phyloP scores from a whole-genome alignment of 306 rosid species.

The Biancaea sappan region DNA sequence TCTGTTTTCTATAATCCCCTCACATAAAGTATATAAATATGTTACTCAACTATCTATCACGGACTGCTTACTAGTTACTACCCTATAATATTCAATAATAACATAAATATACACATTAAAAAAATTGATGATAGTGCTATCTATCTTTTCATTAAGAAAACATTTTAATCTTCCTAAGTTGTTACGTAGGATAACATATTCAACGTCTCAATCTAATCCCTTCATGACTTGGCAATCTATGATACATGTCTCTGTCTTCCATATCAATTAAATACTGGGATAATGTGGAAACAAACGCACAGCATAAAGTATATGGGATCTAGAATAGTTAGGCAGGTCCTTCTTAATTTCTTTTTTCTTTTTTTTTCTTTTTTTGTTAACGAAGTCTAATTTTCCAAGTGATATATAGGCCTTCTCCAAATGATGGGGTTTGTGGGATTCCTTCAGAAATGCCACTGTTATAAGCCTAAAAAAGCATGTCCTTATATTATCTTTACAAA shows the following conservation, averaged over 20 bases:
- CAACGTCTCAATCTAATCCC: slow-evolving; percentile 54
- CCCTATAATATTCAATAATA: slow-evolving; percentile 9
- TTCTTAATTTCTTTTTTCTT: not conserved
- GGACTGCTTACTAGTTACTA: slow-evolving; percentile 22
- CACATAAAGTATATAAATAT: slow-evolving; percentile 33
- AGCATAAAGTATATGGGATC: slow-evolving; percentile 27
- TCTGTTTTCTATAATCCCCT: not conserved
- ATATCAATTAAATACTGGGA: slow-evolving; percentile 19
- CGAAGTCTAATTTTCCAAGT: slow-evolving; percentile 17
- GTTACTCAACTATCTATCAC: slow-evolving; percentile 43
- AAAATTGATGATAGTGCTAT: slow-evolving; percentile 35
- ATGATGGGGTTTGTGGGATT: slow-evolving; percentile 39
- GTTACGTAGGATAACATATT: slow-evolving; percentile 41
- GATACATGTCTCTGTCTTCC: slow-evolving; percentile 31
- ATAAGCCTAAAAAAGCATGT: slow-evolving; percentile 32
- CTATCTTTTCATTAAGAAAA: slow-evolving; percentile 40
- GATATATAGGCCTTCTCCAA: slow-evolving; percentile 31
- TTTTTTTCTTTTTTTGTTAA: slow-evolving; percentile 1
- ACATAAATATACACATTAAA: not conserved
- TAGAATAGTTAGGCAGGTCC: slow-evolving; percentile 44
- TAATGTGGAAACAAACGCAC: slow-evolving; percentile 32
- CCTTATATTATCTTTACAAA: slow-evolving; percentile 25
- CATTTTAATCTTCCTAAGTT: slow-evolving; percentile 40
- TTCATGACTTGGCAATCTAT: slow-evolving; percentile 37
- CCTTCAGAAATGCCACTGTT: slow-evolving; percentile 26